Evolutionary conservation across 441 rosid species (phyloP).

Genomic region (Brassica hybrid): DNA sequence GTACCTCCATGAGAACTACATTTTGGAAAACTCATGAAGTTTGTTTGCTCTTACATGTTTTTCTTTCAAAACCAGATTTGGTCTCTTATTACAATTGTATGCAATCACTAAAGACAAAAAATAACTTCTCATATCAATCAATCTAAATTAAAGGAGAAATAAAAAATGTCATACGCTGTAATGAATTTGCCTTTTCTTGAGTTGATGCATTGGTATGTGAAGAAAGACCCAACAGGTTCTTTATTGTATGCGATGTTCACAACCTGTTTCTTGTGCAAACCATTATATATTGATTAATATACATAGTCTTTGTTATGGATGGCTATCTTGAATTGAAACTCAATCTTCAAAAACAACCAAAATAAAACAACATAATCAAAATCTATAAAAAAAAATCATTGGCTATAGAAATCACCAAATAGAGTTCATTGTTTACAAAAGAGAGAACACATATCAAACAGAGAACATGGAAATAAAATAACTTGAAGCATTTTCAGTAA

Average conservation of each 20-base stretch:
- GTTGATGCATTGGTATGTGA: slow-evolving; percentile 48
- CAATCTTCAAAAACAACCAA: too few species aligned
- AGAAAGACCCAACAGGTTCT: slow-evolving; percentile 27
- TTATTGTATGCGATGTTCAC: slow-evolving; percentile 51
- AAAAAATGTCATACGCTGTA: slow-evolving; percentile 5
- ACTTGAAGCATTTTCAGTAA: too few species aligned
- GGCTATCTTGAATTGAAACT: neutral
- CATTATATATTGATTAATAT: slow-evolving; percentile 29
- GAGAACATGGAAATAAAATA: too few species aligned
- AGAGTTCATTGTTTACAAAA: too few species aligned
- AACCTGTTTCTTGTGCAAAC: slow-evolving; percentile 58
- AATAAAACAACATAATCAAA: too few species aligned
- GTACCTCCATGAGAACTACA: slow-evolving; percentile 24
- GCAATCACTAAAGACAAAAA: neutral
- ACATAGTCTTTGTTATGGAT: neutral
- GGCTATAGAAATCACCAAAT: too few species aligned
- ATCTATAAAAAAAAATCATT: too few species aligned
- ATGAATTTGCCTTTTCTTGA: neutral
- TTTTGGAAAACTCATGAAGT: slow-evolving; percentile 25
- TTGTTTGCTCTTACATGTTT: slow-evolving; percentile 9
- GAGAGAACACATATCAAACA: too few species aligned
- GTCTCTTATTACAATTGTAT: slow-evolving; percentile 6
- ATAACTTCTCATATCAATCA: slow-evolving; percentile 7
- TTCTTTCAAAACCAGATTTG: slow-evolving; percentile 4
- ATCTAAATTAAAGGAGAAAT: neutral